These are phyloP conservation scores for Rhododendron ovatum DNA, from an alignment of 148 eudicot genomes.

Conservation along the genomic window DNA sequence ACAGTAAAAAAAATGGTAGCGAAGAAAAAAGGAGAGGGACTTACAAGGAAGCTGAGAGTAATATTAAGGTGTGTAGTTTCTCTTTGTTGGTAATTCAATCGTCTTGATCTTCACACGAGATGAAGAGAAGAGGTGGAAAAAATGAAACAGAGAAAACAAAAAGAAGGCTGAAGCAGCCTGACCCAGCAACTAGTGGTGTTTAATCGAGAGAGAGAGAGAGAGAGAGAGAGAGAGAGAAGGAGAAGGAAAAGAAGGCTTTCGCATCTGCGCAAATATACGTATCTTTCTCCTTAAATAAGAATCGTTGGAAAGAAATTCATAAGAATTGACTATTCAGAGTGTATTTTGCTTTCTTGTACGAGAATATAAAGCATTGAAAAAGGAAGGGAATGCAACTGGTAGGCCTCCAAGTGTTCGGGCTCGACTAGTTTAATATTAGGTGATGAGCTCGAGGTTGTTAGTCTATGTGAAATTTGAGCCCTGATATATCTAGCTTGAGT, in stretches of 20 bases:
- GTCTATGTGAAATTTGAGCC: background rate
- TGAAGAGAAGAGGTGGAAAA: background rate
- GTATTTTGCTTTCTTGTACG: background rate
- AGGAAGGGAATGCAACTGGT: too few relatives aligned
- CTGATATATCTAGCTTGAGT: background rate
- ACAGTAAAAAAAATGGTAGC: too few relatives aligned
- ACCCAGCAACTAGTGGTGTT: background rate
- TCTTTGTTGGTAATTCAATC: background rate
- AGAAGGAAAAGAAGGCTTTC: background rate
- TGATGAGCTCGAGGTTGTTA: background rate
- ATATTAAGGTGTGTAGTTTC: background rate
- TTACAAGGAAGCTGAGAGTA: too few relatives aligned
- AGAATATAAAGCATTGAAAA: background rate
- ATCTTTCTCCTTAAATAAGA: too few relatives aligned
- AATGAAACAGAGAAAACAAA: background rate
- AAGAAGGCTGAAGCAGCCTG: background rate
- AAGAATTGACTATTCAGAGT: background rate
- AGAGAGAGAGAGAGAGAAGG: background rate
- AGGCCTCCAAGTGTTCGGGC: too few relatives aligned
- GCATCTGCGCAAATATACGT: too few relatives aligned
- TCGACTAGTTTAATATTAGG: too few relatives aligned
- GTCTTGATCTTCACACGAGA: background rate
- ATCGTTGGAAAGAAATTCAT: too few relatives aligned
- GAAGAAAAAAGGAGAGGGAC: too few relatives aligned
- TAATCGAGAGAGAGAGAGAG: background rate